Percentiles rank a stretch among this genome's conserved stretches.
phyloP scores from a whole-genome alignment of 257 asterid species.

The Solanum dulcamara region DNA sequence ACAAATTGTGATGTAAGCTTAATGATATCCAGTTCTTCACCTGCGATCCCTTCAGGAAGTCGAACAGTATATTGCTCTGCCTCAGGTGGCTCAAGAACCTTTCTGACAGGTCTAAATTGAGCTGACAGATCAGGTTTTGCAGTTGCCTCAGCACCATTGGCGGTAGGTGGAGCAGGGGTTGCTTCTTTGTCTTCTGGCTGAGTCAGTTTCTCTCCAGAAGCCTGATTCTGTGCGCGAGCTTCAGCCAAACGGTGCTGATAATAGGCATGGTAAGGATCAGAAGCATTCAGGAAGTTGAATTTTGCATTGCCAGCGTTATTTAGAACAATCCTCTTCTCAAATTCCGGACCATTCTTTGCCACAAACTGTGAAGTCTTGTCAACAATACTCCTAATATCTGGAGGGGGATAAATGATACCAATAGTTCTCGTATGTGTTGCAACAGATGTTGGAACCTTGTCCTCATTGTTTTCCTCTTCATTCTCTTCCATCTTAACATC shows the following conservation, averaged over 20 bases:
- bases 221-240: conserved; percentile 63
- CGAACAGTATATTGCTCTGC: conserved; percentile 83
- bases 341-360: conserved; percentile 80
- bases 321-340: conserved; percentile 68
- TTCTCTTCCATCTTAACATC: conserved; percentile 6
- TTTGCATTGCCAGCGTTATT: conserved; percentile 79
- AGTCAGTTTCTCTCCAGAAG: conserved; percentile 28
- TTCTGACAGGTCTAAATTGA: conserved; percentile 44
- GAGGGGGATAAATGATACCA: conserved; percentile 87
- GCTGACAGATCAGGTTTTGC: conserved; percentile 66
- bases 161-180: conserved; percentile 16
- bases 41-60: conserved; percentile 90
- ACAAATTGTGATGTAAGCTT: conserved; percentile 95
- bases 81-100: conserved; percentile 92
- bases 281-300: conserved; percentile 57
- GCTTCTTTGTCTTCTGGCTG: conserved; percentile 33
- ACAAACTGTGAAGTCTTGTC: conserved; percentile 86
- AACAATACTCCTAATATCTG: conserved; percentile 75
- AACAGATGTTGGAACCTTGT: conserved; percentile 40
- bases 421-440: conserved; percentile 79
- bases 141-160: conserved; percentile 34
- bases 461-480: conserved; percentile 19
- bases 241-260: conserved; percentile 84
- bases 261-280: conserved; percentile 93
- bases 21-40: conserved; percentile 87